Evolutionary conservation across 2,329 filamentous ascomycete species (phyloP).

Genomic region (Alternaria triticina): DNA sequence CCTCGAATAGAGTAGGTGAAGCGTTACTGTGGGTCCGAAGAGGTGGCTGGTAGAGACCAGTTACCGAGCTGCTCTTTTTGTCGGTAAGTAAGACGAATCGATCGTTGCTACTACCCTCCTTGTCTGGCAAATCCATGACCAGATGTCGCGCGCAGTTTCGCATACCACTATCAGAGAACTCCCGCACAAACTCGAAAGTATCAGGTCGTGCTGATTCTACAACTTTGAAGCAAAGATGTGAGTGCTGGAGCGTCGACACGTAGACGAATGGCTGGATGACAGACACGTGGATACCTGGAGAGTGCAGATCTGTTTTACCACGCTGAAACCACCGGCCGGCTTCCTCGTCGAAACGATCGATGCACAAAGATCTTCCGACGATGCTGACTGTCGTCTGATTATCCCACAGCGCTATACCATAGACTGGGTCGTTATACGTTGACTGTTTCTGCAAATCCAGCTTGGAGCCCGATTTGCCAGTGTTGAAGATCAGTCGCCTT

Average conservation of each 20-base stretch:
- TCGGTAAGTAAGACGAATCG: constrained; percentile 43
- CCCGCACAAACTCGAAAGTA: constrained; percentile 23
- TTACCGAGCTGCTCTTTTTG: constrained; percentile 38
- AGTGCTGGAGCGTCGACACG: constrained; percentile 62
- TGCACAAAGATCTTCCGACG: constrained; percentile 32
- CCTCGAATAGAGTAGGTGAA: constrained; percentile 50
- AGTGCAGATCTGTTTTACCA: constrained; percentile 53
- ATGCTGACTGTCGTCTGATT: constrained; percentile 33
- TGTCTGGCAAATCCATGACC: constrained; percentile 19
- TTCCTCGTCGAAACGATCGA: constrained; percentile 38
- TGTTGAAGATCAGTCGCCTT: constrained; percentile 39
- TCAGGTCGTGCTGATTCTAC: constrained; percentile 40
- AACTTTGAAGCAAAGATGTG: constrained; percentile 57
- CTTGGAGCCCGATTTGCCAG: constrained; percentile 52
- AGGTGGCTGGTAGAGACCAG: constrained; percentile 37
- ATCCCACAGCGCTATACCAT: constrained; percentile 38
- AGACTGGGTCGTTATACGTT: constrained; percentile 38
- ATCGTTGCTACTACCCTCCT: not conserved
- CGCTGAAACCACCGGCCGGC: constrained; percentile 50
- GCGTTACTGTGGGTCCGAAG: constrained; percentile 26
- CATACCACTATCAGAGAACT: constrained; percentile 41
- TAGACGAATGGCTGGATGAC: constrained; percentile 57
- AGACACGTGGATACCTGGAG: constrained; percentile 58
- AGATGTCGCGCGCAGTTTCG: constrained; percentile 37
- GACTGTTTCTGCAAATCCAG: constrained; percentile 56